Evolutionary conservation across 306 rosid species (phyloP).

Genomic region (Rubus idaeus): DNA sequence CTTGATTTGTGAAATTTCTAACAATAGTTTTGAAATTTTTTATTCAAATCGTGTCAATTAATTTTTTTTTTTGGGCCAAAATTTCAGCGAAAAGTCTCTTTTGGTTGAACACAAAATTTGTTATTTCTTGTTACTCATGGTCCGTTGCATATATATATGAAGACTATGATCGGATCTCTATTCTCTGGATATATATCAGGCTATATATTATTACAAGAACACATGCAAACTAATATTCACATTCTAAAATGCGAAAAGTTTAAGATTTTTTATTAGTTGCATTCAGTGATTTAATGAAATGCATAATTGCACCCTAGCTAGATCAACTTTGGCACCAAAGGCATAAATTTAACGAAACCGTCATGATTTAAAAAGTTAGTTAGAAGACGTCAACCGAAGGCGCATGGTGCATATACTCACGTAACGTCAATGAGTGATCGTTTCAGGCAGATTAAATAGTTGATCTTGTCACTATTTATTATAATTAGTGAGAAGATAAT

Average conservation of each 20-base stretch:
- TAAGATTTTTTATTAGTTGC: neutral
- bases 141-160: neutral
- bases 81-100: neutral
- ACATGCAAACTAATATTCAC: too few species aligned
- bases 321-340: neutral
- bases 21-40: neutral
- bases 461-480: neutral
- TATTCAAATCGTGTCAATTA: neutral
- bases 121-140: neutral
- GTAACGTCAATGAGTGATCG: neutral
- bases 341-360: neutral
- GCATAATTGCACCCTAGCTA: neutral
- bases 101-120: neutral
- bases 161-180: neutral
- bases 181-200: too few species aligned
- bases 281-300: neutral
- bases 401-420: neutral
- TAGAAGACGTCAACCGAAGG: neutral
- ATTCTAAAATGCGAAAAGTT: neutral
- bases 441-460: neutral
- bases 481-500: neutral
- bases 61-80: neutral
- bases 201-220: too few species aligned
- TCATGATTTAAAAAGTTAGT: too few species aligned
- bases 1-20: neutral